phyloP scores from a whole-genome alignment of 1,284 basidiomycete genomes.

The Afroboletus lepidellus region DNA sequence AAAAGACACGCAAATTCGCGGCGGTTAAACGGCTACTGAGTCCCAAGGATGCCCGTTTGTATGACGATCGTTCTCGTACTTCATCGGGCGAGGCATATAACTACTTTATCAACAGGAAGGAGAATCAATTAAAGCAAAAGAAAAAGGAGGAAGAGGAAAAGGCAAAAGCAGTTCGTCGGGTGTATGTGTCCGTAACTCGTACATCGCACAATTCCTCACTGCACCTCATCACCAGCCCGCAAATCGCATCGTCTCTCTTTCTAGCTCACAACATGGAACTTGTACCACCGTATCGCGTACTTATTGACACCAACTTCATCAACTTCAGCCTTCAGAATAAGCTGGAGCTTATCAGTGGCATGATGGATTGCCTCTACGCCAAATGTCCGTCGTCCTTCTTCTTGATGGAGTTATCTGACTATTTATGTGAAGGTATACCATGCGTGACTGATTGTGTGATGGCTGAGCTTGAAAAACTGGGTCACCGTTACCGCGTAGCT shows the following conservation, averaged over 20 bases:
- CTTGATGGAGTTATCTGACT: conserved; percentile 1
- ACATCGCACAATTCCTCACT: background rate
- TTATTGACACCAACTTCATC: conserved; percentile 99
- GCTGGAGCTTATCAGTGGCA: conserved; percentile 91
- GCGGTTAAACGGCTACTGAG: conserved; percentile 94
- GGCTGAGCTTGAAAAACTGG: conserved; percentile 96
- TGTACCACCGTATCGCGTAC: conserved; percentile 94
- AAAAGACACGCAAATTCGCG: conserved; percentile 94
- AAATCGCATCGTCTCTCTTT: conserved; percentile 89
- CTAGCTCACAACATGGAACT: conserved; percentile 95
- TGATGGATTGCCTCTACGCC: conserved; percentile 99
- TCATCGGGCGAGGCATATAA: background rate
- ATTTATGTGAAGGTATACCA: conserved; percentile 74
- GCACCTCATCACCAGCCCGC: conserved; percentile 53
- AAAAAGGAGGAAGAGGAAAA: conserved; percentile 76
- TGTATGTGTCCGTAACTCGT: conserved; percentile 48
- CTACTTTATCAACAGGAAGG: conserved; percentile 51
- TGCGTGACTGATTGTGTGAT: conserved; percentile 99
- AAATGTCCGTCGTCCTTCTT: conserved; percentile 71
- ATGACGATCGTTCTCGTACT: conserved; percentile 35
- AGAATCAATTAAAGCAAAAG: conserved; percentile 77
- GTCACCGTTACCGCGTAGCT: conserved; percentile 93
- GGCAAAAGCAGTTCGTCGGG: conserved; percentile 65
- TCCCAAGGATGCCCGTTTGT: conserved; percentile 93
- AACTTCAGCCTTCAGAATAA: conserved; percentile 99